Percentiles rank a stretch among this genome's conserved stretches.
Conservation (phyloP, 805 yeast species). For the Nakazawaea ernobii region DNA sequence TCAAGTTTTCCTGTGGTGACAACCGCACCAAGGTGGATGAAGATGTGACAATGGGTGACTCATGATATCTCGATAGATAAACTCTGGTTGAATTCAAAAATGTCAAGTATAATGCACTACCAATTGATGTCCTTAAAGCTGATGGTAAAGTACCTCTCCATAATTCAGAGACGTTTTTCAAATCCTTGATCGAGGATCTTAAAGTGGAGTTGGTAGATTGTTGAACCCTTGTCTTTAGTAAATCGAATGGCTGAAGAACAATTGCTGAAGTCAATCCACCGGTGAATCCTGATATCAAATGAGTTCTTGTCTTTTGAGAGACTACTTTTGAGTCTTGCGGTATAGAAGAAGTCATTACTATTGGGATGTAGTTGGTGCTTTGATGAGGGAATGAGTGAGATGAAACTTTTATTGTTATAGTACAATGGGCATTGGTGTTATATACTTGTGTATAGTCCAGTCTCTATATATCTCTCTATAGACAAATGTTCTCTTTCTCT, state of each 20-base stretch:
- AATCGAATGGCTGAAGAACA: conserved; percentile 80
- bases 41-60: conserved; percentile 7
- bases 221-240: conserved; percentile 83
- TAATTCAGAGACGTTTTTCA: conserved; percentile 42
- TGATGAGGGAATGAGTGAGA: neutral
- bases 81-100: conserved; percentile 59
- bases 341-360: neutral
- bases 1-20: conserved; percentile 59
- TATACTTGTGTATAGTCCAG: too few relatives aligned
- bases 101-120: conserved; percentile 82
- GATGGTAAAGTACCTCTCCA: conserved; percentile 97
- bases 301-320: conserved; percentile 27
- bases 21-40: conserved; percentile 64
- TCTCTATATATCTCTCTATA: too few relatives aligned
- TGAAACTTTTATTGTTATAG: too few relatives aligned
- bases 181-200: conserved; percentile 28
- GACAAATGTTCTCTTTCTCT: too few relatives aligned
- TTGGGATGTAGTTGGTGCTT: neutral
- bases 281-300: conserved; percentile 71
- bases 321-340: neutral
- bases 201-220: conserved; percentile 37
- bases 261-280: conserved; percentile 84
- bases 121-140: conserved; percentile 82
- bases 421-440: too few relatives aligned
- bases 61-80: conserved; percentile 31